Evolutionary conservation across 331 rosid species (phyloP), one percentile per base, ranked within the genome.

Genomic region (Arachis monticola): DNA sequence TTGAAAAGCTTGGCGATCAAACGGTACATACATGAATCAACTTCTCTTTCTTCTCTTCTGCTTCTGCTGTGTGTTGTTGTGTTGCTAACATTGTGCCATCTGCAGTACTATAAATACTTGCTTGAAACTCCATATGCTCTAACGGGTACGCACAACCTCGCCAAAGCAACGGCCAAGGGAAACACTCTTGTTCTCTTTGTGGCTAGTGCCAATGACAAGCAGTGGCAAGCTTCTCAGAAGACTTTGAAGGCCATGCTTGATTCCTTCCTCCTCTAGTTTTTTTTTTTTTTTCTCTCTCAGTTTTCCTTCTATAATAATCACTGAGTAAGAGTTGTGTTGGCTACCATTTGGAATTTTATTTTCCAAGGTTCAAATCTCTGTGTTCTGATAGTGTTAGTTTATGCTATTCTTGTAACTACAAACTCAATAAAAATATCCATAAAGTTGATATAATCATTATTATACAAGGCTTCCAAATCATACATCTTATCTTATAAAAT

Each of bases 111-210:
- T 90, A 94, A 87, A 67, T 94, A 90, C 56, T 89, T 76, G 71
- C 96, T 92, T 56, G 97, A 92, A 84, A 94, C 97, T 71, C 97
- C 97, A 0, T 92, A 46, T 78, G 99, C 97, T 40, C 87, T 90
- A 42, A 94, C 99, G 3, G 99, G 99, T 35, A 79, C 97, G 2
- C 99, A 92, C 87, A 94, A 94, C 80, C 96, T 94, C 48, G 99
- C 97, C 10, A 92, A 91, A 82, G 99, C 99, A 78, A 94, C 97
- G 4, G 97, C 99, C 7, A 94, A 94, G 81, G 99, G 97, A 76
- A 92, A 80, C 89, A 94, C 99, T 1, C 96, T 94, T 38, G 87
- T 94, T 60, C 77, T 94, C 58, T 94, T 92, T 76, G 99, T 94
- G 73, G 97, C 86, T 2, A 94, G 99, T 68, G 97, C 99, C 69